Base-by-base conservation (phyloP, 1,284 basidiomycete species). In the Xerocomus cyaneibrunnescens region DNA sequence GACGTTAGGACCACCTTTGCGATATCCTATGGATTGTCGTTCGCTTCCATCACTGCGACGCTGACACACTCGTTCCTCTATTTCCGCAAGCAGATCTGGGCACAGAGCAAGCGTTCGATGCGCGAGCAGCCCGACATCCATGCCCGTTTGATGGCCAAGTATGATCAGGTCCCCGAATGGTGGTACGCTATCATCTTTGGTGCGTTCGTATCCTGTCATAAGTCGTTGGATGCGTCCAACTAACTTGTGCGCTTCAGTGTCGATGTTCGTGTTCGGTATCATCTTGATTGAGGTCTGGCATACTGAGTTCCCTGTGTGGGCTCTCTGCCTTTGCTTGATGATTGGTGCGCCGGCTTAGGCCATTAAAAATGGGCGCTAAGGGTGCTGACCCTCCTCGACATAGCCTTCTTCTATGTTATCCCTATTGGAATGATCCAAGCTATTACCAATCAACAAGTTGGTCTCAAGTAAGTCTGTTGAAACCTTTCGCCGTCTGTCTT, bases 91-190 rank as follows among this genome's bases (percentile, higher is more conserved):
- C 76, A 83, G 48, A 83, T 92, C 42, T 79, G 77, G 74, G 63
- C 54, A 5, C 77, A 79, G 50, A 74, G 76, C 6, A 66, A 83
- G n/a, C 73, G 78, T 22, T 76, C 80, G 28, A 66, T 83, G 55
- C 61, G 74, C 10, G 85, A 88, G 57, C 80, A 86, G 56, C 81
- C 87, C 13, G 89, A 92, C 62, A 79, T 92, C 19, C 89, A 92
- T 60, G 80, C 80, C 3, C 72, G 78, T n/a, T 72, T 92, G 30
- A 93, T 92, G 90, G 69, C 78, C 13, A 69, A 72, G 45, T 93
- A 93, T 65, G 74, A 71, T 0, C 79, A 86, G 58, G 86, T 90
- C 0, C 87, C 89, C 0, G 79, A 86, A 50, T 91, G 86, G 87
- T 88, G 83, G 76, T 80, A 78, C 51, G 75, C 73, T 0, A 76